Conservation (phyloP, 2,329 filamentous ascomycete species). For the Diaporthe ampelina region DNA sequence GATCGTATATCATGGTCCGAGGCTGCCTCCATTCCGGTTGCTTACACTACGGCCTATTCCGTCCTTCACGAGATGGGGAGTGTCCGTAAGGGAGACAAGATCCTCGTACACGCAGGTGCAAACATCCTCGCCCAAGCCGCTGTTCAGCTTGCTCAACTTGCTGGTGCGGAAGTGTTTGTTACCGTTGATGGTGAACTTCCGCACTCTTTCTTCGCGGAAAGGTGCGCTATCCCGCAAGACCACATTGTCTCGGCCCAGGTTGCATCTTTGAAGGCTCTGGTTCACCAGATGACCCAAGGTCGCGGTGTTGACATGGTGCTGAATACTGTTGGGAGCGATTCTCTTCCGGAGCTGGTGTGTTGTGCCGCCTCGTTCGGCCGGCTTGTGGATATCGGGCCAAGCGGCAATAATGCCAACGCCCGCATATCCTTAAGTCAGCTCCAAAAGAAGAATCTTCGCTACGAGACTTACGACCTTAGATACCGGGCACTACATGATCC, state of each 20-base stretch:
- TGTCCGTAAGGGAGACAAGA: constrained; percentile 41
- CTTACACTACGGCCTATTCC: constrained; percentile 44
- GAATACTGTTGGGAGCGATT: constrained; percentile 44
- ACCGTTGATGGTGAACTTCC: constrained; percentile 44
- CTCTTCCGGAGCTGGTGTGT: constrained; percentile 47
- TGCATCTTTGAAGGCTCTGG: constrained; percentile 41
- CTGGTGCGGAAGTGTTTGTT: constrained; percentile 43
- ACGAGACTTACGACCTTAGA: constrained; percentile 34
- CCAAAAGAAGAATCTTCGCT: constrained; percentile 21
- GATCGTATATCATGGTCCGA: constrained; percentile 41
- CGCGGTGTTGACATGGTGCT: constrained; percentile 44
- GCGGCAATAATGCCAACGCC: not conserved
- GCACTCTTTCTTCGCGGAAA: constrained; percentile 42
- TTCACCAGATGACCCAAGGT: constrained; percentile 41
- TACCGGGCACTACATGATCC: constrained; percentile 27
- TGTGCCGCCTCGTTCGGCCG: constrained; percentile 48
- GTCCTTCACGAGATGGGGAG: constrained; percentile 44
- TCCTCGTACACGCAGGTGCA: constrained; percentile 44
- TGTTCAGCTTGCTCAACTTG: constrained; percentile 40
- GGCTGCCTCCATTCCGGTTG: constrained; percentile 45
- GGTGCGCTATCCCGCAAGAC: constrained; percentile 43
- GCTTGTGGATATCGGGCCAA: constrained; percentile 28
- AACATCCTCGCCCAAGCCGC: constrained; percentile 42
- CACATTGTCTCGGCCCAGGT: constrained; percentile 46
- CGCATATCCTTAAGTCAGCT: constrained; percentile 22